Base-by-base conservation (phyloP, 1,284 basidiomycete genomes). In the Ceratobasidium papillatum region DNA sequence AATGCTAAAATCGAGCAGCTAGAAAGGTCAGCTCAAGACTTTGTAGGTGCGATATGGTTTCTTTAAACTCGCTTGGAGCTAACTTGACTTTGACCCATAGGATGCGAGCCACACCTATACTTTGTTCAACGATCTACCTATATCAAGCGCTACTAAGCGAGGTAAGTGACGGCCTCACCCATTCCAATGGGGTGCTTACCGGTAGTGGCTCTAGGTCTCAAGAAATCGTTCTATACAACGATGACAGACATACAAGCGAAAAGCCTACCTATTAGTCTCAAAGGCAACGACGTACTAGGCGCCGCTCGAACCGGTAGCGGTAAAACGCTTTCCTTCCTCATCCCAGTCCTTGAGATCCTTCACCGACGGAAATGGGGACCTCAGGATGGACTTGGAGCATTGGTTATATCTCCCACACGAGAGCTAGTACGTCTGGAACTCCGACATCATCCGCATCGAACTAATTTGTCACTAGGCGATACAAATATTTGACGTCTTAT, bases 401-500 rank as follows among this genome's bases (percentile, higher is more conserved):
- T 99, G 58, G 90, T 99, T 78, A 94, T 99, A 77, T 96, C 94
- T 2, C 98, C 98, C 0, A 99, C 97, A 0, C 87, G 97, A 74
- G 98, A 99, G 84, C 85, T 99, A 69, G 94, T 94, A 78, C 80
- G 86, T 84, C 17, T n/a, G 8, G 38, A 14, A n/a, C 43, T 41
- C 17, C 19, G 4, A 30, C 14, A 17, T 34, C 8, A 22, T 25
- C 41, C 45, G 5, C 8, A 54, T 9, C 0, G 34, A 75, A 30
- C 56, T 74, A 7, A 62, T 22, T 45, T 64, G n/a, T 66, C 12
- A 51, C 17, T 61, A 94, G 92, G 96, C 96, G 0, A 94, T 98
- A 12, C 96, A 99, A 86, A 99, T 98, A 77, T 99, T 99, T 81
- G 95, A 97, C 74, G 96, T 99, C 4, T 84, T 99, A 11, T 89